Base-by-base conservation (phyloP, 768 basidiomycete genomes). In the Asterophora lycoperdoides region DNA sequence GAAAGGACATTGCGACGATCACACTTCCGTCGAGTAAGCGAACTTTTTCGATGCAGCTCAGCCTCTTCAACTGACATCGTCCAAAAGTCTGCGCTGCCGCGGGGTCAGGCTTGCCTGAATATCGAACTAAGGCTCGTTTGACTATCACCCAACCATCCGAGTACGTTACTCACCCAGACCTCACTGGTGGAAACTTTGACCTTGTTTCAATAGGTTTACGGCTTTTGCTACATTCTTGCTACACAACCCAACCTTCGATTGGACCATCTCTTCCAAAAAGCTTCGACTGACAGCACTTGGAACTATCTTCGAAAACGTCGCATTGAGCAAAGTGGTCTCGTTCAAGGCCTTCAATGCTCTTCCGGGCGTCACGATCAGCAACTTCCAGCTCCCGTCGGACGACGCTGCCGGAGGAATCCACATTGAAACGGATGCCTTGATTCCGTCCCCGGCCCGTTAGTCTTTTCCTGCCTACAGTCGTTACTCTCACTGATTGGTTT, bases 341-440 rank as follows among this genome's bases (percentile, higher is more conserved):
- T 75, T 87, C 68, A 82, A 79, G 57, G 86, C 84, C 4, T 88
- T 88, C 64, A 81, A 88, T 51, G 75, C 76, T 26, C 68, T 89
- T 6, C 82, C 83, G 7, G 84, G 84, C 5, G 81, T 86, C 36
- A 80, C 78, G 5, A 84, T 88, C 60, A 78, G 73, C 52, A 82
- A 86, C 65, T 87, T 87, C 69, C 68, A 81, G 59, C 70, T 87
- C 48, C 85, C 85, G 1, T 75, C 76, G 3, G 83, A 87, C 54
- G 79, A 83, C 56, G 74, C 81, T 36, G 76, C 75, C 30, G 85
- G 84, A 46, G 84, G 85, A 23, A 86, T 86, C 50, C 77, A 77
- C 44, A 81, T 87, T 43, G 81, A 82, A 55, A 84, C 83, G 4
- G 82, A 84, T 60, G 76, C 83, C 0, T 47, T 65, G 17, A 86